These are phyloP conservation scores for Saccharomycopsis fermentans DNA, from an alignment of 805 yeast species.

Conservation along the genomic window DNA sequence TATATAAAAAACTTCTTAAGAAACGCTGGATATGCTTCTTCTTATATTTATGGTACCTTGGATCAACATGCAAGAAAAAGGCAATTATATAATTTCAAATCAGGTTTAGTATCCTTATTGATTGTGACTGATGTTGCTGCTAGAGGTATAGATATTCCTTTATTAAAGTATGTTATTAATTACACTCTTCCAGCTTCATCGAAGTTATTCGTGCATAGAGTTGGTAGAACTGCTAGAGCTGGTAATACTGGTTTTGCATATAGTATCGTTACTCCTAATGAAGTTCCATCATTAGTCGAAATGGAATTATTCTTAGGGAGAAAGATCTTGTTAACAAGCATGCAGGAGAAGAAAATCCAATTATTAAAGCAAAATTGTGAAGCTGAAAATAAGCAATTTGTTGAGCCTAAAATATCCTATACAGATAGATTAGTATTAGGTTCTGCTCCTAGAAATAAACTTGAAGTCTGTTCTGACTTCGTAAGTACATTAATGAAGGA, in stretches of 20 bases:
- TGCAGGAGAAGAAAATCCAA: slow-evolving; percentile 54
- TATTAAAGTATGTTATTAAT: slow-evolving; percentile 89
- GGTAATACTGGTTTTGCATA: slow-evolving; percentile 98
- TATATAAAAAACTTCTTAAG: slow-evolving; percentile 63
- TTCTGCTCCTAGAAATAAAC: slow-evolving; percentile 56
- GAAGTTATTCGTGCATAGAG: slow-evolving; percentile 91
- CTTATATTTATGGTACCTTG: slow-evolving; percentile 87
- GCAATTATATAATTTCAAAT: slow-evolving; percentile 75
- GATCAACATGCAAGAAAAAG: slow-evolving; percentile 92
- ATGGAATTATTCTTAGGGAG: slow-evolving; percentile 83
- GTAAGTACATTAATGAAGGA: slow-evolving; percentile 50
- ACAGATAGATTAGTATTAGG: slow-evolving; percentile 77
- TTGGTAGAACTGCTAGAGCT: slow-evolving; percentile 99
- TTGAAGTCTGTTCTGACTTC: slow-evolving; percentile 68
- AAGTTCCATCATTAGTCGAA: slow-evolving; percentile 83
- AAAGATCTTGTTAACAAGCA: slow-evolving; percentile 59
- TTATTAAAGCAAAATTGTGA: slow-evolving; percentile 38
- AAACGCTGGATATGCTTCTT: slow-evolving; percentile 71
- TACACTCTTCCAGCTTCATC: slow-evolving; percentile 86
- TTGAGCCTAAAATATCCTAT: slow-evolving; percentile 56
- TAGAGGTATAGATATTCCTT: slow-evolving; percentile 97
- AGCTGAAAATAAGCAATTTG: slow-evolving; percentile 29
- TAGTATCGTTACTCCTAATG: slow-evolving; percentile 74
- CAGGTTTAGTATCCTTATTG: slow-evolving; percentile 73
- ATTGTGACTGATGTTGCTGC: slow-evolving; percentile 99